Conservation (phyloP, 208 protist species). For the Acanthamoeba royreba region DNA sequence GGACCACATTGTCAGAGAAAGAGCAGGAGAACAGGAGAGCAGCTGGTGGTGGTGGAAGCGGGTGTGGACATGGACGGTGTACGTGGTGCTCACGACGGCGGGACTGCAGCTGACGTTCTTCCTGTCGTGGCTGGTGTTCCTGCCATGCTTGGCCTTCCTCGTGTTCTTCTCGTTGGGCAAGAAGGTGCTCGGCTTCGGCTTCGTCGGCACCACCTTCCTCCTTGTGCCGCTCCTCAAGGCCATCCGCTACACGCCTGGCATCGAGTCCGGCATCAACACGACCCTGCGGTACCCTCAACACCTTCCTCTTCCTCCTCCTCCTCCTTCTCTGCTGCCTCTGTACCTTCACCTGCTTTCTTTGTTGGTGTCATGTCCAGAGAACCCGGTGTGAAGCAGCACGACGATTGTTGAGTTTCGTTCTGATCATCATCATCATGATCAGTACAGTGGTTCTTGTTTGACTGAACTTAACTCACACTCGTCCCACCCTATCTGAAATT, state of each 20-base stretch:
- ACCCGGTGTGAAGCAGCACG: no score
- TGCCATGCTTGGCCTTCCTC: not conserved
- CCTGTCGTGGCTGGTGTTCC: not conserved
- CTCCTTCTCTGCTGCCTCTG: not conserved
- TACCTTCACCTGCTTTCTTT: not conserved
- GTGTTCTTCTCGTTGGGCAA: constrained; percentile 5
- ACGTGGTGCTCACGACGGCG: no score
- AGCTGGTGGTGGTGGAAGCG: not conserved
- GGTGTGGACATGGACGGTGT: not conserved
- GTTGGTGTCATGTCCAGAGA: no score
- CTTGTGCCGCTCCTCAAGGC: not conserved
- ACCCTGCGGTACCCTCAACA: not conserved
- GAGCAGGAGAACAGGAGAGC: no score
- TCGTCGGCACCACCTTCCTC: not conserved
- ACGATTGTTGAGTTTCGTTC: no score
- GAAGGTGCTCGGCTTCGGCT: constrained; percentile 5
- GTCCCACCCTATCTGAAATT: no score
- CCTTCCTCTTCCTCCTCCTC: not conserved
- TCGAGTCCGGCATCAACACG: not conserved
- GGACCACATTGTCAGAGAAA: no score
- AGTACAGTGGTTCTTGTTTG: no score
- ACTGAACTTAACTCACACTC: no score
- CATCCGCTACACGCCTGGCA: not conserved
- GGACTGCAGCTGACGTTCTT: not conserved
- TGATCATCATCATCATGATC: no score